Evolutionary conservation across 208 protist species (phyloP), one percentile per base, ranked within the genome.

Genomic region (Wallacemonas collosoma): DNA sequence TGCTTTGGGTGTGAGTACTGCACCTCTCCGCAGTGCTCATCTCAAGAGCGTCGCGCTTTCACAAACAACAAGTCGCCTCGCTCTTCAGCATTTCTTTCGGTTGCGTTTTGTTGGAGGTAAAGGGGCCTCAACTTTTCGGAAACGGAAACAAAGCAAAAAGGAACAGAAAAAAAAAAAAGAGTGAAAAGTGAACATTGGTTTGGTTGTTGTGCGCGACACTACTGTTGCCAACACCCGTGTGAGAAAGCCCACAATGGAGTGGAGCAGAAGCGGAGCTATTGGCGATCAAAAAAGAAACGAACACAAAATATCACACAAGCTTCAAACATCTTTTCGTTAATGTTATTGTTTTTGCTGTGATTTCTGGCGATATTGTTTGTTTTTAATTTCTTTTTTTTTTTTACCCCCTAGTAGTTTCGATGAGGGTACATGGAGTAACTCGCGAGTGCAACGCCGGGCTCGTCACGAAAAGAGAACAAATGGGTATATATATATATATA

Each of bases 121-220:
- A 74, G 55, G 47, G 45, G 53, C 17, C 47, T 51, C n/a, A 56
- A 63, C 45, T 51, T 14, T 50, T 6, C 45, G 45, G 12, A 50
- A 1, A 50, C 45, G 12, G 54, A 66, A 77, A 53, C 55, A 14
- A 71, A 71, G 64, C 53, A 35, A 57, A n/a, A 57, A 57, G 48
- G 48, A 53, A 53, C 8, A 53, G 48, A 15, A 53, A 53, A 55
- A 69, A 66, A 66, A 64, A 48, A 53, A 48, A 26, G 43, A 43
- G 53, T 57, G 53, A 57, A 57, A 7, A 57, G 53, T 57, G 53
- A 57, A 35, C 17, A 35, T 36, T 8, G 17, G 53, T 36, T 38
- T 15, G 1, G 15, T n/a, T n/a, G 8, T 38, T 6, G 15, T n/a
- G 26, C 53, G 26, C 53, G 26, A 57, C 53, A n/a, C 11, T 0